Evolutionary conservation across 495 filamentous ascomycete genomes (phyloP), one percentile per base, ranked within the genome.

Genomic region (Penicillium desertorum): DNA sequence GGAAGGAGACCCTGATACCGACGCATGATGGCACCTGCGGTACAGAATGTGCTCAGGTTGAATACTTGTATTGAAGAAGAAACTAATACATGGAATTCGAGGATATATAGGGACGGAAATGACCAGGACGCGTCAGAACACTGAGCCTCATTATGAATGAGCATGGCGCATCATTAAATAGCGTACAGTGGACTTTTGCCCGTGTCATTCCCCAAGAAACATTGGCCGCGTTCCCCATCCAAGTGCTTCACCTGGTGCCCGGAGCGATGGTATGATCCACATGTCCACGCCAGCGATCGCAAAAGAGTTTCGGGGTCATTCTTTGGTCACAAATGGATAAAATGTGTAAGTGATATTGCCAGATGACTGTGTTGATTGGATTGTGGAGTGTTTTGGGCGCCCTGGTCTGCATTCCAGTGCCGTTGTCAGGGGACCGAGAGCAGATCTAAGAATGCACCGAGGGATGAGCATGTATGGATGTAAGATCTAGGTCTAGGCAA

Each of bases 381-480:
- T 44, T 37, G 10, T 41, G 1, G 5, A 16, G 34, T 29, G 8
- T 14, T 23, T 17, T 12, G 25, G 10, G 42, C 54, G 11, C 23
- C 54, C 16, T 58, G 30, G 51, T 44, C 19, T 60, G 42, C 66
- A 69, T 69, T 69, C 66, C 62, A 30, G 20, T 17, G 6, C 45
- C 30, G 64, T 69, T 69, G 66, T 65, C 66, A 65, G 55, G 66
- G 66, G 44, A 17, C 42, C 20, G 11, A 48, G 14, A 19, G 59
- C 6, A 53, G 59, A 52, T 56, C 59, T 16, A 20, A 57, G 66
- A 69, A 69, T 69, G 64, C 47, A 42, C 19, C 11, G 29, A 25
- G 23, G 25, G 32, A 51, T 29, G 10, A 23, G 48, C 39, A 57
- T 44, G 22, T 17, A 14, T 16, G 34, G 4, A 27, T 8, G n/a